Percentiles rank a stretch among this genome's conserved stretches.
Conservation (phyloP, 2,329 filamentous ascomycete species). For the Aotearoamyces nothofagi region DNA sequence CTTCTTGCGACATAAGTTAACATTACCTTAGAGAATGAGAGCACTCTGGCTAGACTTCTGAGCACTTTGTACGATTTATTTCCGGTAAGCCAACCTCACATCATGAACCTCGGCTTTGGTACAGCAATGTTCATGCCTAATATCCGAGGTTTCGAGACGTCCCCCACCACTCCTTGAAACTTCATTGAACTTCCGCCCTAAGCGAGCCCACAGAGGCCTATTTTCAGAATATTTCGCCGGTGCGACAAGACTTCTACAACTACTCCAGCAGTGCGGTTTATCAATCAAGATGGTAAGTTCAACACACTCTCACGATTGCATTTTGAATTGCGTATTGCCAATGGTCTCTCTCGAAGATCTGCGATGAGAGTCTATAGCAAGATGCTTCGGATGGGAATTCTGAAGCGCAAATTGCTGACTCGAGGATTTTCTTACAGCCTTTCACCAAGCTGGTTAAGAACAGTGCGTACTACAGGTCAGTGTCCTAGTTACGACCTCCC, state of each 20-base stretch:
- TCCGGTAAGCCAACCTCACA: no score
- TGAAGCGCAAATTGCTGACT: conserved; percentile 99
- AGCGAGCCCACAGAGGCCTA: no score
- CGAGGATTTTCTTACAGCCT: conserved; percentile 52
- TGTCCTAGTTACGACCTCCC: conserved; percentile 13
- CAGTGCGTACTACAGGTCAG: conserved; percentile 97
- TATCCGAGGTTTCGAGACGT: no score
- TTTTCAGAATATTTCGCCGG: no score
- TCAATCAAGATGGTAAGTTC: conserved; percentile 56
- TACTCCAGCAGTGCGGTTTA: conserved; percentile 27
- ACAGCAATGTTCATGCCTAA: no score
- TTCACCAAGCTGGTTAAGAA: conserved; percentile 96
- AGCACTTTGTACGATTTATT: no score
- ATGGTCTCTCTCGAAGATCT: conserved; percentile 11
- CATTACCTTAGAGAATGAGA: conserved; percentile 3
- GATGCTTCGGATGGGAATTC: conserved; percentile 83
- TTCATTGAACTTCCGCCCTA: no score
- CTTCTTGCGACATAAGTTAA: conserved; percentile 19
- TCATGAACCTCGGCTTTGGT: no score
- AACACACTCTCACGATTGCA: conserved; percentile 13
- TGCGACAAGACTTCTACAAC: no score
- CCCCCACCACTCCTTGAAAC: no score
- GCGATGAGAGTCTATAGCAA: conserved; percentile 68
- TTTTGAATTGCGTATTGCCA: no score
- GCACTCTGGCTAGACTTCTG: no score